These are phyloP conservation scores for Leishmania arabica DNA, from an alignment of 208 protist genomes.

Conservation along the genomic window DNA sequence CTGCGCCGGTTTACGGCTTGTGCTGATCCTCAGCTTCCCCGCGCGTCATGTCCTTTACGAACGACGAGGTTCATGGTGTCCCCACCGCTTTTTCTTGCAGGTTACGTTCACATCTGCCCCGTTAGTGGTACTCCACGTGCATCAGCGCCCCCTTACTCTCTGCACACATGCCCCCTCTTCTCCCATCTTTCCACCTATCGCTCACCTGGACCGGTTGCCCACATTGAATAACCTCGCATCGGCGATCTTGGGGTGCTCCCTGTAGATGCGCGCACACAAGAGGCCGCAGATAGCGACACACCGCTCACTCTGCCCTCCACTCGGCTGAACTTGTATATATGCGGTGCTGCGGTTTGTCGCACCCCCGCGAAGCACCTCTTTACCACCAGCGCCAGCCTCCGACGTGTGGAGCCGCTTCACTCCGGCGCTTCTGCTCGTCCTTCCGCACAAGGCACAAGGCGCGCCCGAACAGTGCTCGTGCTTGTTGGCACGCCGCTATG, in stretches of 20 bases:
- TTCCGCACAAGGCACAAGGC: not conserved
- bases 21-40: not conserved
- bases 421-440: not conserved
- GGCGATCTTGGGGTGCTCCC: not conserved
- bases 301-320: not conserved
- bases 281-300: not conserved
- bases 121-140: not conserved
- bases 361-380: not conserved
- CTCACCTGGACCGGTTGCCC: not conserved
- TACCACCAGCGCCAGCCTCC: not conserved
- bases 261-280: not conserved
- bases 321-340: not conserved
- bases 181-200: not conserved
- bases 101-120: no score
- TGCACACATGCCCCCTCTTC: not conserved
- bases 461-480: not conserved
- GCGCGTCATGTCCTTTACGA: not conserved
- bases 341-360: no score
- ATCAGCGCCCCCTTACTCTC: not conserved
- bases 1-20: not conserved
- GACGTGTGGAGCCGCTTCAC: not conserved
- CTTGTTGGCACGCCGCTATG: not conserved
- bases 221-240: not conserved
- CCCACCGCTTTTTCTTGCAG: not conserved
- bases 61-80: not conserved